Percentiles rank a stretch among this genome's conserved stretches.
phyloP scores from a whole-genome alignment of 495 filamentous ascomycete species.

The Tuber magnatum region DNA sequence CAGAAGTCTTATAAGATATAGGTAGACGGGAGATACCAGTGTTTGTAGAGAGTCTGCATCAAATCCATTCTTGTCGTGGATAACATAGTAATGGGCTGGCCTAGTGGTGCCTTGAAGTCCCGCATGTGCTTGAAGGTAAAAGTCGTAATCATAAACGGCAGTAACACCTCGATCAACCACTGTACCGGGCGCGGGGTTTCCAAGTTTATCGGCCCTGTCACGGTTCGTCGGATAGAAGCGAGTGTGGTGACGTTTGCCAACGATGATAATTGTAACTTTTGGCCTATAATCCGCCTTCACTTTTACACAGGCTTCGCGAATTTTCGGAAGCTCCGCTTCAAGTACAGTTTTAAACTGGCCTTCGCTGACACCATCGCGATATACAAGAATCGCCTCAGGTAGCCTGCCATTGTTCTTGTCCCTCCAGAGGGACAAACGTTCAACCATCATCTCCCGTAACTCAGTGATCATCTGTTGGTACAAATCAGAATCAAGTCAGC shows the following conservation, averaged over 20 bases:
- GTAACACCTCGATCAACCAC: constrained; percentile 84
- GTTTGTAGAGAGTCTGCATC: constrained; percentile 29
- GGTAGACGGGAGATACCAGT: constrained; percentile 18
- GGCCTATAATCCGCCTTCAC: constrained; percentile 46
- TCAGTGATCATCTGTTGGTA: constrained; percentile 50
- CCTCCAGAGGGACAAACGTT: constrained; percentile 57
- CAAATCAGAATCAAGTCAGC: neutral
- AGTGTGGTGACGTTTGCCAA: constrained; percentile 84
- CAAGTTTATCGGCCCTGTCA: constrained; percentile 47
- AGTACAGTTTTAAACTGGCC: constrained; percentile 41
- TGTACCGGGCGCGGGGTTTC: constrained; percentile 67
- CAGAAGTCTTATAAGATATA: constrained; percentile 10
- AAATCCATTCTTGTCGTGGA: constrained; percentile 57
- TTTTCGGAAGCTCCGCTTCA: constrained; percentile 45
- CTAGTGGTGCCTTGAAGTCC: constrained; percentile 80
- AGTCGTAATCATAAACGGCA: constrained; percentile 67
- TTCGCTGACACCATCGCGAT: constrained; percentile 87
- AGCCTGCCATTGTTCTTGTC: constrained; percentile 47
- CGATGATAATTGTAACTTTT: constrained; percentile 57
- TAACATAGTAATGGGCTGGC: constrained; percentile 68
- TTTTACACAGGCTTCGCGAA: constrained; percentile 55
- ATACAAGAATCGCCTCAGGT: constrained; percentile 73
- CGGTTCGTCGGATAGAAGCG: constrained; percentile 64
- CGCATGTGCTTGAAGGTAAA: constrained; percentile 78
- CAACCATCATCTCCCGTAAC: constrained; percentile 52